Percentiles rank a stretch among this genome's conserved stretches.
Evolutionary conservation across 805 yeast genomes (phyloP).

Genomic region (Saccharomyces mikatae): DNA sequence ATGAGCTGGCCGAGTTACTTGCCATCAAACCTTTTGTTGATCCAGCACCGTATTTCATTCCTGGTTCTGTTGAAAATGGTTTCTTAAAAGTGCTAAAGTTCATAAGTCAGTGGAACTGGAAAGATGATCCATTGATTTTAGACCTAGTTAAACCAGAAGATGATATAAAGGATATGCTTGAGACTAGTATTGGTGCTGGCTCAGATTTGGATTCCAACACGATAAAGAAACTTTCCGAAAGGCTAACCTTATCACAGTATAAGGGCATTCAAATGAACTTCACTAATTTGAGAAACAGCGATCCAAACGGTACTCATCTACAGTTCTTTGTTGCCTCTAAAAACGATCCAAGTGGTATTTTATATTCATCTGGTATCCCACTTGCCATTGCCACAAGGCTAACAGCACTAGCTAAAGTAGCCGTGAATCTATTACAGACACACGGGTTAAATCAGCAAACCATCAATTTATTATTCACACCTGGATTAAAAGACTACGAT

Average conservation of each 20-base stretch:
- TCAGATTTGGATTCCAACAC: slow-evolving; percentile 29
- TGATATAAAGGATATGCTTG: slow-evolving; percentile 29
- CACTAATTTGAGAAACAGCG: slow-evolving; percentile 58
- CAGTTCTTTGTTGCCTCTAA: slow-evolving; percentile 80
- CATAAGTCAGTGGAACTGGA: slow-evolving; percentile 89
- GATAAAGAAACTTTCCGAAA: slow-evolving; percentile 48
- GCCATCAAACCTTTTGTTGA: slow-evolving; percentile 81
- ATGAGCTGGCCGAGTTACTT: slow-evolving; percentile 73
- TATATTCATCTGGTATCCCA: slow-evolving; percentile 63
- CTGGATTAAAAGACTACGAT: slow-evolving; percentile 80
- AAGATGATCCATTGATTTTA: slow-evolving; percentile 71
- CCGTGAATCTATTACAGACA: slow-evolving; percentile 43
- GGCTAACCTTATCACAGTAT: slow-evolving; percentile 50
- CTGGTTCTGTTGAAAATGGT: slow-evolving; percentile 73
- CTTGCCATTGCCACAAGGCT: slow-evolving; percentile 80
- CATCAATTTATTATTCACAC: slow-evolving; percentile 58
- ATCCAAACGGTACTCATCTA: slow-evolving; percentile 71
- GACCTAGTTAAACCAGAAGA: slow-evolving; percentile 55
- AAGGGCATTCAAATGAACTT: slow-evolving; percentile 59
- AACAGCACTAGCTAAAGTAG: slow-evolving; percentile 79
- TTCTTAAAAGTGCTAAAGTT: slow-evolving; percentile 66
- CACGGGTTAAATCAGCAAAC: slow-evolving; percentile 38
- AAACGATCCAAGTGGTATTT: slow-evolving; percentile 76
- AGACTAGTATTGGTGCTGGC: slow-evolving; percentile 23
- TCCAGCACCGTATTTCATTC: slow-evolving; percentile 75